Conservation (phyloP, 129 eudicot species). For the Escallonia herrerae region DNA sequence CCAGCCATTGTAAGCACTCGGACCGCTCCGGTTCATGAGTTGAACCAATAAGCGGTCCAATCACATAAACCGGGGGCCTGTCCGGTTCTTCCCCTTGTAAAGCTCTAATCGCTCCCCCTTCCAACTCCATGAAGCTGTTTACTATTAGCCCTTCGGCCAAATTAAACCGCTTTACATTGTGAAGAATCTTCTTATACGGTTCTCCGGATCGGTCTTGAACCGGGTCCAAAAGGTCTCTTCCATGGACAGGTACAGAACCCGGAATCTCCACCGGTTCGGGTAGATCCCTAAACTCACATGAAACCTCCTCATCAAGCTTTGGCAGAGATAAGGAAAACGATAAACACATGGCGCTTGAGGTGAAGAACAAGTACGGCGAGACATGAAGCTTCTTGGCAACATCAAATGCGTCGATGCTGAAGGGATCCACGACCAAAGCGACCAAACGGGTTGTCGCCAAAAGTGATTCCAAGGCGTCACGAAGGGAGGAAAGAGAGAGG, state of each 20-base stretch:
- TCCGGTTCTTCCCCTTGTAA: conserved; percentile 8
- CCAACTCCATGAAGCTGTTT: conserved; percentile 37
- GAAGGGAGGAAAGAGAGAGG: neutral
- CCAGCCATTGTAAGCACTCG: conserved; percentile 39
- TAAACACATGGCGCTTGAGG: conserved; percentile 31
- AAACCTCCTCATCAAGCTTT: conserved; percentile 34
- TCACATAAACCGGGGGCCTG: conserved; percentile 34
- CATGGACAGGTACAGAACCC: conserved; percentile 38
- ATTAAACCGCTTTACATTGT: conserved; percentile 20
- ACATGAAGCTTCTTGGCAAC: neutral
- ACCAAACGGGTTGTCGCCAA: neutral
- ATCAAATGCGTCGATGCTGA: conserved; percentile 2
- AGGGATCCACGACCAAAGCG: neutral
- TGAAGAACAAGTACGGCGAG: conserved; percentile 27
- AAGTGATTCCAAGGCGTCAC: neutral
- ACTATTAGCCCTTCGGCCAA: conserved; percentile 40
- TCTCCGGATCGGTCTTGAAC: conserved; percentile 39
- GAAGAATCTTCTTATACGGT: conserved; percentile 34
- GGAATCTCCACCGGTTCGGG: conserved; percentile 31
- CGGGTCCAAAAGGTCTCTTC: conserved; percentile 38
- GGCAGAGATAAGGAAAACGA: conserved; percentile 24
- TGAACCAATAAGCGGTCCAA: conserved; percentile 37
- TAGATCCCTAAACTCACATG: conserved; percentile 37
- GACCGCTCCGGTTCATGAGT: conserved; percentile 18
- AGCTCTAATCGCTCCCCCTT: conserved; percentile 30